Conservation (phyloP, 257 asterid species). For the Solanum appendiculatum region DNA sequence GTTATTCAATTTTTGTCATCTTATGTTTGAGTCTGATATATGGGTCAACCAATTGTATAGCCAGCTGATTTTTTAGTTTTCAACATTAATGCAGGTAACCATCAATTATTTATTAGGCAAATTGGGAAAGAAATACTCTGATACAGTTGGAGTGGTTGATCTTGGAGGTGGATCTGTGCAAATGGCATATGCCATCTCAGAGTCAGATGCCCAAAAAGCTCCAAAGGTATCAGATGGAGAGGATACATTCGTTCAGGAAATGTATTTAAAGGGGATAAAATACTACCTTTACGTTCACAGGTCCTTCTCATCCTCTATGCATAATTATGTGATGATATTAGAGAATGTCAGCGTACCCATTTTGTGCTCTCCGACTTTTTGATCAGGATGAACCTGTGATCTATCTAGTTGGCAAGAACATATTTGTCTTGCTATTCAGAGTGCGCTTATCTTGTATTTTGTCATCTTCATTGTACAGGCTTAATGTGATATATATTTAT, state of each 20-base stretch:
- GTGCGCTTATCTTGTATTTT: neutral
- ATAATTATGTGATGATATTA: neutral
- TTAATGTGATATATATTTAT: neutral
- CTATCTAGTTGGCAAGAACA: neutral
- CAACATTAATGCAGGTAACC: constrained; percentile 32
- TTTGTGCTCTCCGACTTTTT: neutral
- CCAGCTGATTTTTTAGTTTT: neutral
- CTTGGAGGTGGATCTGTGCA: constrained; percentile 61
- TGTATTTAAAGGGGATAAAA: constrained; percentile 32
- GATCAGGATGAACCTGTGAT: neutral
- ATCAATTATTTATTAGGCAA: constrained; percentile 56
- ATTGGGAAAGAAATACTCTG: constrained; percentile 31
- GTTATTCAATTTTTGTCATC: neutral
- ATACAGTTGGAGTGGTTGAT: constrained; percentile 67
- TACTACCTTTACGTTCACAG: constrained; percentile 42
- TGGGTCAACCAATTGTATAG: neutral
- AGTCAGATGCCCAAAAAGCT: constrained; percentile 33
- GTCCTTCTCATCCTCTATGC: constrained; percentile 5
- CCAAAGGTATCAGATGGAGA: constrained; percentile 27
- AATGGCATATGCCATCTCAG: constrained; percentile 44
- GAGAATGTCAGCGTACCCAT: neutral
- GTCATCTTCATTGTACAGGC: neutral
- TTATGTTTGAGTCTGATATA: neutral
- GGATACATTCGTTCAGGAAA: constrained; percentile 26
- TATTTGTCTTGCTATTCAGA: neutral